Evolutionary conservation across 2,329 filamentous ascomycete genomes (phyloP), one percentile per base, ranked within the genome.

Genomic region (Colletotrichum navitas): DNA sequence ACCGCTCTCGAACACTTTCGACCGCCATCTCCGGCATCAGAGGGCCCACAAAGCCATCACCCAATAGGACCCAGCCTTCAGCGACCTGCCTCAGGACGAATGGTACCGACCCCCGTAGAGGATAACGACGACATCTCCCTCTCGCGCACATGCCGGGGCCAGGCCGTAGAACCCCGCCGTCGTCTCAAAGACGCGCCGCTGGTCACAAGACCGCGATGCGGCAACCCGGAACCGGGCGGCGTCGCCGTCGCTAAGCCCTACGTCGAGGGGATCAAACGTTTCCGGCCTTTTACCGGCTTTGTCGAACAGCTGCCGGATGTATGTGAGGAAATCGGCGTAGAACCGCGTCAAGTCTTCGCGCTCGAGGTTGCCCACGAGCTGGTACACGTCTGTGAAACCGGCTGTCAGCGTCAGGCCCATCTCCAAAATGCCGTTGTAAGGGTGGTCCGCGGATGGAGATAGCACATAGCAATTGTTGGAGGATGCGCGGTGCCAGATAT

Each of bases 21-120:
- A 61, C 32, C 0, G 39, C 55, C 5, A 55, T 39, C 18, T 70
- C 63, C 29, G 56, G 68, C 63, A 67, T 71, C 26, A 71, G 55
- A 4, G 68, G 63, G 2, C 32, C 56, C 1, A 71, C 43, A 16
- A 56, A 67, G 14, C 41, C 6, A 8, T 71, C 68, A 7, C 68
- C 68, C 24, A 67, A 21, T 3, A 67, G n/a, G 4, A 56, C 4
- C 68, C 63, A 71, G 11, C 49, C 68, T 16, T 51, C 26, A 0
- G 51, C 2, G 18, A 54, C 10, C n/a, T 62, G 39, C 36, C 56
- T 67, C 7, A 62, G 8, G n/a, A 56, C 63, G n/a, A 71, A 67
- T 1, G 49, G 63, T n/a, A 62, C 18, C 8, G 63, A 56, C 0
- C 41, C 16, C 63, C 56, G n/a, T 62, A 36, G 2, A 62, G 26